Percentiles rank a stretch among this genome's conserved stretches.
Evolutionary conservation across 306 rosid genomes (phyloP).

Genomic region (Castanea sativa): DNA sequence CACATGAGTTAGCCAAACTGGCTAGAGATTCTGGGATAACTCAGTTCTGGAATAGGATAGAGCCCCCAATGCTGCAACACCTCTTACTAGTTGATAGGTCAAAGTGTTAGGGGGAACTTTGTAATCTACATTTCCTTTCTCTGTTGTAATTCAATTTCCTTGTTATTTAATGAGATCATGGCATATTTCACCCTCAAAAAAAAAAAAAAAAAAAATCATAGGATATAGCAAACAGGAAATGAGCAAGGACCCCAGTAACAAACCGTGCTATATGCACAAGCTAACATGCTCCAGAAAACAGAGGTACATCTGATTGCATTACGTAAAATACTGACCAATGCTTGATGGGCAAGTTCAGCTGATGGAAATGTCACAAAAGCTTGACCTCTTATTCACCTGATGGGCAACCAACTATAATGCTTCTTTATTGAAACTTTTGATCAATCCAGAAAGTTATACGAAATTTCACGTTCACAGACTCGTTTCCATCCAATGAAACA

Average conservation of each 20-base stretch:
- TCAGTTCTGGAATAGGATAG: no score
- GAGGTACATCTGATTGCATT: background rate
- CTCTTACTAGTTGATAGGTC: no score
- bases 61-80: no score
- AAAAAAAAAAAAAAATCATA: background rate
- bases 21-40: no score
- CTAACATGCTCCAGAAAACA: background rate
- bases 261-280: no score
- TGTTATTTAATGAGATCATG: no score
- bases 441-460: background rate
- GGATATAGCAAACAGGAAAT: background rate
- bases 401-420: background rate
- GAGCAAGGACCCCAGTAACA: background rate
- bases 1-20: no score
- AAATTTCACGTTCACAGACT: background rate
- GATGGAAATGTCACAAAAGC: slow-evolving; percentile 91
- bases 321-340: slow-evolving; percentile 53
- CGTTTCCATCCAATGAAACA: background rate
- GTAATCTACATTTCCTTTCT: no score
- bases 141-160: no score
- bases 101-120: no score
- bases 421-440: no score
- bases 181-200: no score
- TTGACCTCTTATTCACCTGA: slow-evolving; percentile 99
- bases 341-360: slow-evolving; percentile 71